Conservation (phyloP, 169 alveolate species). For the Cryptosporidium tyzzeri region DNA sequence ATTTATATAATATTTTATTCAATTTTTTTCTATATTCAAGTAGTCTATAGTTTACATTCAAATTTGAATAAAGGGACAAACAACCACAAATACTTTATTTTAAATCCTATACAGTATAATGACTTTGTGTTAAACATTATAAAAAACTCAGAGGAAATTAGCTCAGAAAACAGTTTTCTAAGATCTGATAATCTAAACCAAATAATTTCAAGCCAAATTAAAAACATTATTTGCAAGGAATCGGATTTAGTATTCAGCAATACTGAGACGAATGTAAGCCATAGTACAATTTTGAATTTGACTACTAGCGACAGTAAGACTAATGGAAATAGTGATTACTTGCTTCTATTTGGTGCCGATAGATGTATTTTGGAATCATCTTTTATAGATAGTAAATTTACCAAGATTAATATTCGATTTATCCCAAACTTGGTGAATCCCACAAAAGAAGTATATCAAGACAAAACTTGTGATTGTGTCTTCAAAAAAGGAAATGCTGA, state of each 20-base stretch:
- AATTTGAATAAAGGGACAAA: not conserved
- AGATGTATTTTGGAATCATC: conserved; percentile 54
- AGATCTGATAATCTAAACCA: not conserved
- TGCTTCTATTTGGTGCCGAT: conserved; percentile 26
- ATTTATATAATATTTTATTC: not conserved
- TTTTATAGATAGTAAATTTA: not conserved
- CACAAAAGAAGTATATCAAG: not conserved
- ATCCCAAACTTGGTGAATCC: not conserved
- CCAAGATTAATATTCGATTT: conserved; percentile 2
- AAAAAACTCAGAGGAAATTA: not conserved
- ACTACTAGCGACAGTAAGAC: not conserved
- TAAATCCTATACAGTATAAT: not conserved
- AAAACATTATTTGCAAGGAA: conserved; percentile 26
- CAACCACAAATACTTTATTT: not conserved
- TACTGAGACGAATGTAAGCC: not conserved
- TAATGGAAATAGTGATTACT: not conserved
- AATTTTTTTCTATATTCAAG: not conserved
- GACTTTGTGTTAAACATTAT: not conserved
- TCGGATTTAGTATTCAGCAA: conserved; percentile 16
- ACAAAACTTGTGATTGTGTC: not conserved
- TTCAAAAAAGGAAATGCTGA: not conserved
- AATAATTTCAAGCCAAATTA: not conserved
- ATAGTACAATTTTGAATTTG: not conserved
- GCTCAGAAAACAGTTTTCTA: not conserved
- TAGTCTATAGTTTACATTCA: not conserved